phyloP scores from a whole-genome alignment of 2,329 filamentous ascomycete species.

The Huntiella moniliformis region DNA sequence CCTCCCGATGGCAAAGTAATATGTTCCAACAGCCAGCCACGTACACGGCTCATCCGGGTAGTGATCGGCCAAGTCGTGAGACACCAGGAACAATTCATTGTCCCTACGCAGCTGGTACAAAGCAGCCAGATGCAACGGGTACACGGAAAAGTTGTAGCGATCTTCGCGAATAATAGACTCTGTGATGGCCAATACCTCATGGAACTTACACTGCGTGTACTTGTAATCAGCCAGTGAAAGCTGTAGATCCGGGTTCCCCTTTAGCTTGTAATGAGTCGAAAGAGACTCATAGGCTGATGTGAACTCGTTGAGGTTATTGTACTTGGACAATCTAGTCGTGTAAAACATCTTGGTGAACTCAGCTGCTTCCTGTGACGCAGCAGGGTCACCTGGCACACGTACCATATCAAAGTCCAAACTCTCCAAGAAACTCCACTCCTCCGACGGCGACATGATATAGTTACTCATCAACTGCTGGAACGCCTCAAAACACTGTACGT shows the following conservation, averaged over 20 bases:
- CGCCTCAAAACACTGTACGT: slow-evolving; percentile 95
- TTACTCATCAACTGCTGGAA: slow-evolving; percentile 98
- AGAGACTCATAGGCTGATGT: slow-evolving; percentile 74
- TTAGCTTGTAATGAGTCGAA: slow-evolving; percentile 80
- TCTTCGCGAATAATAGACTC: slow-evolving; percentile 65
- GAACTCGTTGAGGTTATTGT: slow-evolving; percentile 70
- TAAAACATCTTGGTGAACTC: slow-evolving; percentile 94
- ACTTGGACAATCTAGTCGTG: slow-evolving; percentile 87
- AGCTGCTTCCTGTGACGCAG: slow-evolving; percentile 64
- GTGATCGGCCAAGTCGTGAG: slow-evolving; percentile 80
- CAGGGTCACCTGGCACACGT: slow-evolving; percentile 41
- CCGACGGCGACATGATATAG: slow-evolving; percentile 69
- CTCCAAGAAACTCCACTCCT: slow-evolving; percentile 79
- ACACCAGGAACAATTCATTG: slow-evolving; percentile 76
- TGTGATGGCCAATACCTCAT: slow-evolving; percentile 68
- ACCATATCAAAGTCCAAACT: slow-evolving; percentile 82
- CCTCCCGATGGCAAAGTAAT: slow-evolving; percentile 77
- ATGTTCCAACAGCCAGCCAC: slow-evolving; percentile 87
- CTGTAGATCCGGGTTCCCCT: slow-evolving; percentile 72
- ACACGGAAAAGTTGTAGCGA: slow-evolving; percentile 73
- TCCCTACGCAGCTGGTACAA: slow-evolving; percentile 74
- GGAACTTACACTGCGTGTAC: slow-evolving; percentile 88
- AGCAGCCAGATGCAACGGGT: slow-evolving; percentile 81
- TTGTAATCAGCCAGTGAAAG: slow-evolving; percentile 77
- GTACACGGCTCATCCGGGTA: slow-evolving; percentile 81